Evolutionary conservation across 768 basidiomycete species (phyloP).

Genomic region (Thelephora ganbajun): DNA sequence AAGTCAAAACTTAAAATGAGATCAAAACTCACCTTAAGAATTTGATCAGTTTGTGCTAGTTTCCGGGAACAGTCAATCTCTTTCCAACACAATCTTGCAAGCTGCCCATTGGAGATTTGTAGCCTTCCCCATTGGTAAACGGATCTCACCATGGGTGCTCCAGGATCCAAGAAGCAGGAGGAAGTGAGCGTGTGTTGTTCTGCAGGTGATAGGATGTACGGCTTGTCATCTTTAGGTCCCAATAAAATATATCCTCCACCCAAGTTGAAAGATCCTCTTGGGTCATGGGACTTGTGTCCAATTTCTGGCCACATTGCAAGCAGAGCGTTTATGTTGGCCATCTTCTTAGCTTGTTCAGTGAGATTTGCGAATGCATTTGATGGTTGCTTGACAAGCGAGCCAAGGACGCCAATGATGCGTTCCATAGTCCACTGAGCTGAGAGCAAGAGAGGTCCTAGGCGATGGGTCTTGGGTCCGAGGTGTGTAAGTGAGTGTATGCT

Average conservation of each 20-base stretch:
- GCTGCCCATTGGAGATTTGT: slow-evolving; percentile 8
- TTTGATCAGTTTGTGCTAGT: slow-evolving; percentile 1
- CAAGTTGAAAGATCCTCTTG: slow-evolving; percentile 4
- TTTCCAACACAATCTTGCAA: slow-evolving; percentile 9
- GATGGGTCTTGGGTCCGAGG: slow-evolving; percentile 9
- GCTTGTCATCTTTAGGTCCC: slow-evolving; percentile 1
- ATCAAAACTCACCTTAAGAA: slow-evolving; percentile 5
- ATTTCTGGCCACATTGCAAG: too few species aligned
- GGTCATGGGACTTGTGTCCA: background rate
- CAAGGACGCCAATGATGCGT: slow-evolving; percentile 13
- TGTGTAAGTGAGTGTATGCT: slow-evolving; percentile 21
- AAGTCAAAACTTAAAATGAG: background rate
- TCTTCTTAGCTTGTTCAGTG: background rate
- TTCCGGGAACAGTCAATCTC: slow-evolving; percentile 1
- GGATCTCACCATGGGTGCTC: background rate
- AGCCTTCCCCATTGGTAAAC: slow-evolving; percentile 7
- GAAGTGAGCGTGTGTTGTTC: background rate
- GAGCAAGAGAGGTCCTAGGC: slow-evolving; percentile 8
- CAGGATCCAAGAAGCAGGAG: background rate
- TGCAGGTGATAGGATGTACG: background rate
- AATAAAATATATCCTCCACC: slow-evolving; percentile 14
- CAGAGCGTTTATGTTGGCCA: too few species aligned
- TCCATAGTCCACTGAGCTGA: slow-evolving; percentile 14
- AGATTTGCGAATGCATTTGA: slow-evolving; percentile 16
- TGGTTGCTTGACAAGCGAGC: slow-evolving; percentile 14